Evolutionary conservation across 441 rosid species (phyloP), one percentile per base, ranked within the genome.

Genomic region (Brassica hybrid): DNA sequence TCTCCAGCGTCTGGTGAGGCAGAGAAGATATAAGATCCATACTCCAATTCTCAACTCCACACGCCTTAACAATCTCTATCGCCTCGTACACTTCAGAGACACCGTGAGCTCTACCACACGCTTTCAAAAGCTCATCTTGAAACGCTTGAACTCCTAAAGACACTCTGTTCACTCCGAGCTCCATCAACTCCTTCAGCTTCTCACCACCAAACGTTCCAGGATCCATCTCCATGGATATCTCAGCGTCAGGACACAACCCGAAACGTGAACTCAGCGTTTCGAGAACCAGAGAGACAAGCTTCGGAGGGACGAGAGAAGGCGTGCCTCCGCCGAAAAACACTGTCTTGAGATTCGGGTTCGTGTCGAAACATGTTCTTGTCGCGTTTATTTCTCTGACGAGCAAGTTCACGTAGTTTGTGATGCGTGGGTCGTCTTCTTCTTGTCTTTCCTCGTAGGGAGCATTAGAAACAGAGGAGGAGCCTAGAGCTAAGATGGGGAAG

Each of bases 161-260:
- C 70, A 93, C 97, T 81, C 99, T 90, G 63, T 96, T 96, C 79
- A 96, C 93, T 17, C 98, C 95, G 84, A 89, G 63, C 17, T 65
- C 86, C 83, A 87, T 77, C 69, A 96, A 71, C 34, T 82, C 90
- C 70, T 82, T 74, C 73, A 93, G 70, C 64, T 88, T 90, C 83
- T 60, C 71, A 71, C 71, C 88, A 80, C 84, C 88, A 66, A 96
- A 96, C 19, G 98, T 96, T 2, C 97, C 98, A 2, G 99, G 98
- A 79, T 92, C 97, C 99, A 96, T 90, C 85, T 96, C 98, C 94
- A 91, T 91, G 0, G 99, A 90, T 83, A 96, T 83, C 84, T 96
- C 99, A 21, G 84, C 94, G 78, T 81, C 86, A 5, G 73, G 69
- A 69, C 77, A 79, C 78, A 90, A 60, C 75, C 98, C 97, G 67